A percentile compares a stretch with the other conserved stretches of the same genome.
phyloP scores from a whole-genome alignment of 1,139 yeast genomes.

The Kurtzmaniella natalensis region DNA sequence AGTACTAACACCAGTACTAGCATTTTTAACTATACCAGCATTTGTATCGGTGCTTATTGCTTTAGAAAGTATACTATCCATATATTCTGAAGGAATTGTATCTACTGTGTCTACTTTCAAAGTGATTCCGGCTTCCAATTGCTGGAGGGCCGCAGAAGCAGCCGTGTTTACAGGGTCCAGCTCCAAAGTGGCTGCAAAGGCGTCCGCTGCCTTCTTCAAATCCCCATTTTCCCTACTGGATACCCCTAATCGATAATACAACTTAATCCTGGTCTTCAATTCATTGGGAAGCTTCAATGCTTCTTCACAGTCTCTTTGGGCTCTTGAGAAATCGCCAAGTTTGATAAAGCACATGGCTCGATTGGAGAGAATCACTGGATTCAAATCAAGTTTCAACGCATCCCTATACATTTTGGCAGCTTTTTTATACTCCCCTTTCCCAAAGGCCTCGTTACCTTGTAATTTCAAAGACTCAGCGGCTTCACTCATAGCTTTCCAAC shows the following conservation, averaged over 20 bases:
- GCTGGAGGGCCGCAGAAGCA: slow-evolving; percentile 25
- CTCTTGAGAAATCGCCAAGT: slow-evolving; percentile 50
- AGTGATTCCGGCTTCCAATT: slow-evolving; percentile 4
- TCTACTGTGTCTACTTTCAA: slow-evolving; percentile 31
- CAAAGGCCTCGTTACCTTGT: slow-evolving; percentile 68
- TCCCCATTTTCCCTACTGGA: slow-evolving; percentile 38
- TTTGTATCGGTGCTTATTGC: background rate
- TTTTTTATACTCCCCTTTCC: slow-evolving; percentile 42
- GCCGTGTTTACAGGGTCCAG: slow-evolving; percentile 42
- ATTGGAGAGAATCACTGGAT: slow-evolving; percentile 71
- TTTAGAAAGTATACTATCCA: slow-evolving; percentile 1
- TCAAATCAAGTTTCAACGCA: slow-evolving; percentile 58
- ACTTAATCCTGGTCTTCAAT: slow-evolving; percentile 40
- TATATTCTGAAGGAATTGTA: slow-evolving; percentile 39
- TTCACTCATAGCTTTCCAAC: too few species aligned
- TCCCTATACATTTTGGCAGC: slow-evolving; percentile 64
- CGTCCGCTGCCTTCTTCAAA: slow-evolving; percentile 24
- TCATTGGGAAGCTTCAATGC: slow-evolving; percentile 43
- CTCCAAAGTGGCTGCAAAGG: slow-evolving; percentile 39
- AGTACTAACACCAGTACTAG: too few species aligned
- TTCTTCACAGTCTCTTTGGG: slow-evolving; percentile 53
- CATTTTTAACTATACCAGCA: too few species aligned
- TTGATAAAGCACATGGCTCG: slow-evolving; percentile 71
- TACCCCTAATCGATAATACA: slow-evolving; percentile 54
- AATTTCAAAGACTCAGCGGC: slow-evolving; percentile 31